Base-by-base conservation (phyloP, 768 basidiomycete genomes). In the Cystofilobasidium macerans region DNA sequence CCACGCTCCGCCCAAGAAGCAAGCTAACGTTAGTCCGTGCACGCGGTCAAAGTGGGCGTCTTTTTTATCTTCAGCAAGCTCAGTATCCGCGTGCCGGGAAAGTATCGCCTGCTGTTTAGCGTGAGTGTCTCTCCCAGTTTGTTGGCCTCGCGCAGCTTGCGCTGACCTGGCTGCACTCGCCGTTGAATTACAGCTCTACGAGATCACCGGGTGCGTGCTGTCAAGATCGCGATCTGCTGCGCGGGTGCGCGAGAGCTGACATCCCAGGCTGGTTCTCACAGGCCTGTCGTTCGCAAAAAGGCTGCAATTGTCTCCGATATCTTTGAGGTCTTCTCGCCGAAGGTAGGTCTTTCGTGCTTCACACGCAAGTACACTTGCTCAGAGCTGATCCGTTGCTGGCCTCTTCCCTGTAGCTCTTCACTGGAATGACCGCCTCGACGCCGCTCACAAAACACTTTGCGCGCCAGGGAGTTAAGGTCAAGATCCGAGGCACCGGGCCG, bases 271-370 rank as follows among this genome's bases (percentile, higher is more conserved):
- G 6, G 7, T 26, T 9, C 43, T 45, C 57, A 43, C 22, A 36
- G 28, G 4, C 57, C 57, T 20, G 54, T 62, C 40, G 66, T 73
- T 20, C 30, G 57, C 16, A 71, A 74, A 69, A 56, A 74, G 16
- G 70, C 72, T 0, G 48, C 67, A 24, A 65, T 69, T n/a, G 66
- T 75, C 3, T 71, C 75, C 1, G 75, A 75, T 5, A 56, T 70
- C n/a, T 77, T 77, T 59, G 75, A 76, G 61, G 76, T 77, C 30
- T 76, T 73, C 62, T 76, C 75, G 24, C 76, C 76, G 13, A 77
- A 77, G 62, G 68, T 73, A 18, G 32, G 65, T 61, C 35, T 33
- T 13, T 32, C 35, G 9, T 35, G 20, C 22, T 20, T 3, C 42
- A 48, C 9, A 8, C 6, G 7, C 45, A 8, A 8, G 1, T 38